Percentiles rank a stretch among this genome's conserved stretches.
phyloP scores from a whole-genome alignment of 805 yeast genomes.

The Ogataea minuta region DNA sequence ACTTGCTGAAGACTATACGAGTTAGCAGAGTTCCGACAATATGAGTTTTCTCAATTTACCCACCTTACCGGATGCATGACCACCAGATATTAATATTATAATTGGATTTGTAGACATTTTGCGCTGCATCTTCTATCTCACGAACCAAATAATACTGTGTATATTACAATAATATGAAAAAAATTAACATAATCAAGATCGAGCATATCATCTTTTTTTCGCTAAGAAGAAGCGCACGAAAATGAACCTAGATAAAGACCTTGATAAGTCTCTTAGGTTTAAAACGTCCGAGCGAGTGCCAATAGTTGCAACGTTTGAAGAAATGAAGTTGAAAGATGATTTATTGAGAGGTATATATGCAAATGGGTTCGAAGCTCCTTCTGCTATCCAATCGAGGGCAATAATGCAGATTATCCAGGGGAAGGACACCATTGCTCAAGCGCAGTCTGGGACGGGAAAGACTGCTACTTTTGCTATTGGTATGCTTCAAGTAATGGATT shows the following conservation, averaged over 20 bases:
- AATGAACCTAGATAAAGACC: conserved; percentile 61
- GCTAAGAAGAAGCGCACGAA: background rate
- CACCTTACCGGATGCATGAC: conserved; percentile 37
- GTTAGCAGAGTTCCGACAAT: background rate
- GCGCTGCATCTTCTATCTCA: too few species aligned
- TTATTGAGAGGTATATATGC: conserved; percentile 66
- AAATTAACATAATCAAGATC: too few species aligned
- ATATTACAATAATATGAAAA: background rate
- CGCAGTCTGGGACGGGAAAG: conserved; percentile 89
- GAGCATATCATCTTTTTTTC: background rate
- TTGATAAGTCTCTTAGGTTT: conserved; percentile 60
- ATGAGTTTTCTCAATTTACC: conserved; percentile 4
- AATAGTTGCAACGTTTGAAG: conserved; percentile 61
- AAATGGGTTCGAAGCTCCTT: conserved; percentile 79
- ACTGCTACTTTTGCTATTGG: conserved; percentile 86
- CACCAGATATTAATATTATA: conserved; percentile 34
- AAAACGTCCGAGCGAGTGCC: conserved; percentile 58
- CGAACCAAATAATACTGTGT: background rate
- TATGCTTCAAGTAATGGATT: conserved; percentile 60
- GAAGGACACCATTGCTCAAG: conserved; percentile 75
- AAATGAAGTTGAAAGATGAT: conserved; percentile 66
- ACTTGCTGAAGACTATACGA: conserved; percentile 26
- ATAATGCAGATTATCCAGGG: conserved; percentile 76
- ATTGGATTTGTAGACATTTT: conserved; percentile 7
- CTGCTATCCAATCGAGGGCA: conserved; percentile 81